These are phyloP conservation scores for Omphalotus olearius DNA, from an alignment of 1,284 basidiomycete species.

Conservation along the genomic window DNA sequence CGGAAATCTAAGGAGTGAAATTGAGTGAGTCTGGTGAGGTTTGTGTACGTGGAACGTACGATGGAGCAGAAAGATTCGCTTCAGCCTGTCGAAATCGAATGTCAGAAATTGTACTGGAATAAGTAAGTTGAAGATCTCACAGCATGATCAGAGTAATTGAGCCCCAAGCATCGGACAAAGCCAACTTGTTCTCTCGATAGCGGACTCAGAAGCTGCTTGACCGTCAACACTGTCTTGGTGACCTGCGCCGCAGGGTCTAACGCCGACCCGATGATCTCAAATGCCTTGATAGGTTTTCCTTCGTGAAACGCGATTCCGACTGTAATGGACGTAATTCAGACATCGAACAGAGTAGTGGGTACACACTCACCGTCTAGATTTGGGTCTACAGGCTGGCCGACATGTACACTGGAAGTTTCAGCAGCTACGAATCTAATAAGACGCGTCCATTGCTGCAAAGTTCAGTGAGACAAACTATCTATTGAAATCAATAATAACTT, in stretches of 20 bases:
- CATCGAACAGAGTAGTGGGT: background rate
- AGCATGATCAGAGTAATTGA: constrained; percentile 80
- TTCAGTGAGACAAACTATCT: too few species aligned
- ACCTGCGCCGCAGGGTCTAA: constrained; percentile 62
- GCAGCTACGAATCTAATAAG: constrained; percentile 79
- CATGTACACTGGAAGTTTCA: constrained; percentile 71
- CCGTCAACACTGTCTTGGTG: constrained; percentile 59
- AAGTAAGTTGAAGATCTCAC: constrained; percentile 36
- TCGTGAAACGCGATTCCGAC: constrained; percentile 64
- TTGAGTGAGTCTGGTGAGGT: background rate
- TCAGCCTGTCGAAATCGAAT: constrained; percentile 44
- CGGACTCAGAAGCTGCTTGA: constrained; percentile 67
- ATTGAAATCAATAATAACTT: constrained; percentile 17
- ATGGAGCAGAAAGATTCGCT: constrained; percentile 56
- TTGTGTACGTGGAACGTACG: constrained; percentile 36
- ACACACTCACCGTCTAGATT: constrained; percentile 53
- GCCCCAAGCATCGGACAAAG: constrained; percentile 72
- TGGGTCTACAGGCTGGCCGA: constrained; percentile 73
- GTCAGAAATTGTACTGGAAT: background rate
- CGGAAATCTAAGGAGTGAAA: constrained; percentile 44
- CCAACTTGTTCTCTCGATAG: constrained; percentile 61
- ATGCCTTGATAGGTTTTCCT: constrained; percentile 54
- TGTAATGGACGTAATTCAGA: constrained; percentile 21
- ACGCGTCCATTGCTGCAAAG: constrained; percentile 65
- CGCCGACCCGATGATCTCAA: constrained; percentile 65